Evolutionary conservation across 75 land plant genomes (phyloP).

Genomic region (Isoetes taiwanensis): DNA sequence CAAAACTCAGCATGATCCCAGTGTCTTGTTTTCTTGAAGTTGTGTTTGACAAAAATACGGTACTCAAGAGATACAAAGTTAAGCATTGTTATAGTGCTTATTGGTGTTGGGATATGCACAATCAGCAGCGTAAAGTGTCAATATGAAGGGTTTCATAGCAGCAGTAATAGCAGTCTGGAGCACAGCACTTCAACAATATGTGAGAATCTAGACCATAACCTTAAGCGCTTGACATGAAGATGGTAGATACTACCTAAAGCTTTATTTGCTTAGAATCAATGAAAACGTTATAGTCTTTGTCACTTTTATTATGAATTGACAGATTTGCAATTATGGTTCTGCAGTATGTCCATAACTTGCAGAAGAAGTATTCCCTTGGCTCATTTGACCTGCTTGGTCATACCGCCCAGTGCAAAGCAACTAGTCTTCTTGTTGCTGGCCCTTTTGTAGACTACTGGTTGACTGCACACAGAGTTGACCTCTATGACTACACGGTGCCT

Average conservation of each 20-base stretch:
- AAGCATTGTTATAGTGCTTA: conserved; percentile 63
- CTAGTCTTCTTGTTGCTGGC: conserved; percentile 44
- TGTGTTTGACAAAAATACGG: conserved; percentile 66
- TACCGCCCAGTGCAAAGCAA: conserved; percentile 78
- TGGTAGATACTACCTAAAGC: too few species aligned
- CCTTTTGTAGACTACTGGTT: conserved; percentile 81
- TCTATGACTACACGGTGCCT: conserved; percentile 27
- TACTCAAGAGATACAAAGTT: conserved; percentile 86
- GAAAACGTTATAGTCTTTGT: too few species aligned
- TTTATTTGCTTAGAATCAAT: too few species aligned
- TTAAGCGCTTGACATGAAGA: too few species aligned
- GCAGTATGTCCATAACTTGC: conserved; percentile 79
- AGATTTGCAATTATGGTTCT: too few species aligned
- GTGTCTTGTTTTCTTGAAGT: conserved; percentile 85
- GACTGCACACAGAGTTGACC: conserved; percentile 48
- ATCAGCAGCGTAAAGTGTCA: conserved; percentile 95
- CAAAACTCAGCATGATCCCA: conserved; percentile 92
- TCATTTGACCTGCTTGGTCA: conserved; percentile 79
- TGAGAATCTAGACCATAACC: too few species aligned
- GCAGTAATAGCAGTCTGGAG: conserved; percentile 90
- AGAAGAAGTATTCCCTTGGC: conserved; percentile 58
- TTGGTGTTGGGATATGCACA: conserved; percentile 86
- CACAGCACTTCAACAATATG: conserved; percentile 88
- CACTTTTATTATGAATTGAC: too few species aligned
- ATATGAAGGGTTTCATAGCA: conserved; percentile 70